Evolutionary conservation across 306 rosid species (phyloP).

Genomic region (Castanea mollissima): DNA sequence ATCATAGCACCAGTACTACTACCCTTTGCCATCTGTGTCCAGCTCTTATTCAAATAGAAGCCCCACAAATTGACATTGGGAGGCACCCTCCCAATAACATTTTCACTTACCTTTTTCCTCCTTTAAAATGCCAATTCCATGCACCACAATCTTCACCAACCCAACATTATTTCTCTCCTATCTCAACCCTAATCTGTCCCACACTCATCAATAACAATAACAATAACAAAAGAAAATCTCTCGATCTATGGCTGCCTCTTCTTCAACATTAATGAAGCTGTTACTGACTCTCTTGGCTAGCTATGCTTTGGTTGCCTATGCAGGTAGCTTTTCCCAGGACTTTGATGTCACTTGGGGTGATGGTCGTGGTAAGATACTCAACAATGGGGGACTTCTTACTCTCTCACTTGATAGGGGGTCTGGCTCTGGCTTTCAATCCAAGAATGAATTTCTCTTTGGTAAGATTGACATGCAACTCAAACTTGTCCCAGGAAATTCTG

Average conservation of each 20-base stretch:
- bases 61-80: neutral
- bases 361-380: slow-evolving; percentile 58
- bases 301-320: slow-evolving; percentile 28
- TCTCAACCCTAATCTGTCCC: no score
- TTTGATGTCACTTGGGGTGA: slow-evolving; percentile 69
- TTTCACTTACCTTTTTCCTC: neutral
- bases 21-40: slow-evolving; percentile 31
- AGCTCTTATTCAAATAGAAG: neutral
- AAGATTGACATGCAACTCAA: slow-evolving; percentile 73
- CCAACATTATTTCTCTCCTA: no score
- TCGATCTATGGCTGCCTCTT: neutral
- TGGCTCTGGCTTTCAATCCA: slow-evolving; percentile 75
- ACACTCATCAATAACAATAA: no score
- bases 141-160: neutral
- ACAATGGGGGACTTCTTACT: slow-evolving; percentile 58
- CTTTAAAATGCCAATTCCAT: neutral
- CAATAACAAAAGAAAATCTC: no score
- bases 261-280: neutral
- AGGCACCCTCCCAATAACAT: no score
- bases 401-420: slow-evolving; percentile 56
- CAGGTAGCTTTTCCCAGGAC: slow-evolving; percentile 43
- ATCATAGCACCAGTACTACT: neutral
- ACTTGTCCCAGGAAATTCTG: slow-evolving; percentile 74
- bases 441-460: slow-evolving; percentile 55
- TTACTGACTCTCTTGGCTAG: slow-evolving; percentile 16